A percentile compares a stretch with the other conserved stretches of the same genome.
phyloP scores from a whole-genome alignment of 1,284 basidiomycete genomes.

The Cutaneotrichosporon cutaneum region DNA sequence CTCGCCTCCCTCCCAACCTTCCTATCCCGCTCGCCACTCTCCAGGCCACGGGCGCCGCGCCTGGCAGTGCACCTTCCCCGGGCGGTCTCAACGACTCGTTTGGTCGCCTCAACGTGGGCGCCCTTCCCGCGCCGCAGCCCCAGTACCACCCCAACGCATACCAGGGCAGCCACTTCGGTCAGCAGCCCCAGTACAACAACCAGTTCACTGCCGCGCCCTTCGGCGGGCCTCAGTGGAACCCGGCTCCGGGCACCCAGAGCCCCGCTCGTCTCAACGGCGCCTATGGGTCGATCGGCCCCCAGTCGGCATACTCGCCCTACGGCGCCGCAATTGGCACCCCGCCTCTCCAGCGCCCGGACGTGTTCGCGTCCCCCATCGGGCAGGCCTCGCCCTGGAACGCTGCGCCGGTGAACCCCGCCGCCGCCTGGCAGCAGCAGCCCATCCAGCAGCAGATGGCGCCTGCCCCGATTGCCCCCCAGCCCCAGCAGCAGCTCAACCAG shows the following conservation, averaged over 20 bases:
- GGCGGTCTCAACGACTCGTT: constrained; percentile 34
- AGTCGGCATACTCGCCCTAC: constrained; percentile 10
- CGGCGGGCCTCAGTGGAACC: constrained; percentile 17
- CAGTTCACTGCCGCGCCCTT: constrained; percentile 20
- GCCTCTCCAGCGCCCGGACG: constrained; percentile 18
- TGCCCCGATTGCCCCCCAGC: constrained; percentile 16
- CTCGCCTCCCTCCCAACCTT: constrained; percentile 46
- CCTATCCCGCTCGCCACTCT: constrained; percentile 40
- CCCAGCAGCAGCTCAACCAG: constrained; percentile 20
- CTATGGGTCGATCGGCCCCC: constrained; percentile 23
- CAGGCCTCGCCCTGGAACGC: constrained; percentile 38
- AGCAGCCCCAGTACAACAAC: constrained; percentile 13
- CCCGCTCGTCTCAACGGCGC: constrained; percentile 21
- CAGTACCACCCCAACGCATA: constrained; percentile 13
- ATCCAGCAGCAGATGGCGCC: constrained; percentile 15
- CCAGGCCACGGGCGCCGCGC: constrained; percentile 21
- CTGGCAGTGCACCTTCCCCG: constrained; percentile 17
- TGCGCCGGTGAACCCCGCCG: constrained; percentile 18
- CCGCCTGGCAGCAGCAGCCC: constrained; percentile 25
- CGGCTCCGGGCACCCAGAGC: constrained; percentile 21
- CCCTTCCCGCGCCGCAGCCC: constrained; percentile 12
- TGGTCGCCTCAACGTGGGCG: constrained; percentile 34
- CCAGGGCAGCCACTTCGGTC: constrained; percentile 13
- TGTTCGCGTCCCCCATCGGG: constrained; percentile 20
- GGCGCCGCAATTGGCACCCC: constrained; percentile 26